A percentile compares a stretch with the other conserved stretches of the same genome.
Evolutionary conservation across 176 grass and related monocot genomes (phyloP).

Genomic region (Sorghum bicolor): Sorghum_bicolor_NCBIv3 NC_012874.2:69719001-69719500

Average conservation of each 20-base stretch:
- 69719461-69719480: constrained; percentile 74
- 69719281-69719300: neutral
- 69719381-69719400: constrained; percentile 83
- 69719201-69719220: constrained; percentile 58
- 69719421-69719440: constrained; percentile 94
- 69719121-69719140: constrained; percentile 46
- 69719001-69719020: neutral
- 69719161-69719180: constrained; percentile 81
- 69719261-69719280: neutral
- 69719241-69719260: neutral
- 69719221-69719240: neutral
- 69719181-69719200: constrained; percentile 93
- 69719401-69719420: constrained; percentile 73
- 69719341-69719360: neutral
- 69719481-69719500: constrained; percentile 54
- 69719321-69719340: neutral
- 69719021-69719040: neutral
- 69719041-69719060: neutral
- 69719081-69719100: constrained; percentile 41
- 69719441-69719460: constrained; percentile 83
- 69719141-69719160: constrained; percentile 52
- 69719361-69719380: constrained; percentile 41
- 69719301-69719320: neutral
- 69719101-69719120: constrained; percentile 45
- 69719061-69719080: neutral